phyloP scores from a whole-genome alignment of 2,329 filamentous ascomycete species.

The Sarocladium kiliense region DNA sequence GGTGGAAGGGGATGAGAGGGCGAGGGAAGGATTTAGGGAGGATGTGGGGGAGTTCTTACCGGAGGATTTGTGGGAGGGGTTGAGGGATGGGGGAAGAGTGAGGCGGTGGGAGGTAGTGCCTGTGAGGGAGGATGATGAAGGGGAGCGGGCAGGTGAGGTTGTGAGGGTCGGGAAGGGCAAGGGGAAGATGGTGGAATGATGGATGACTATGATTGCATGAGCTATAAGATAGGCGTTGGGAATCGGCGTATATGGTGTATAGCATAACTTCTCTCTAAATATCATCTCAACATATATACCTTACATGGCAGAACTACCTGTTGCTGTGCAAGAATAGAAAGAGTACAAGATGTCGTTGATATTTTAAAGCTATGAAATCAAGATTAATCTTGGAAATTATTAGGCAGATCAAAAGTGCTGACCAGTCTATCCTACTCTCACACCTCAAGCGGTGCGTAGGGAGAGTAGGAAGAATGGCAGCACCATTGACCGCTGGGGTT shows the following conservation, averaged over 20 bases:
- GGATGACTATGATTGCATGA: background rate
- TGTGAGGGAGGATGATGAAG: constrained; percentile 21
- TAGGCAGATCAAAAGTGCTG: background rate
- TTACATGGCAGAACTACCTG: too few relatives aligned
- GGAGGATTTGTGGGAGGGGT: constrained; percentile 78
- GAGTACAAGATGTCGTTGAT: too few relatives aligned
- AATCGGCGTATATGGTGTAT: background rate
- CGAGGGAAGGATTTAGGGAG: constrained; percentile 72
- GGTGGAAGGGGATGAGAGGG: constrained; percentile 64
- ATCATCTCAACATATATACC: too few relatives aligned
- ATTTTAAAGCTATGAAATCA: background rate
- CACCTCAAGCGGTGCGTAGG: too few relatives aligned
- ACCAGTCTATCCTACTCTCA: too few relatives aligned
- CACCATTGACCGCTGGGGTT: background rate
- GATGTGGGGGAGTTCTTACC: constrained; percentile 85
- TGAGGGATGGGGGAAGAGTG: constrained; percentile 49
- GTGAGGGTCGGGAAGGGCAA: background rate
- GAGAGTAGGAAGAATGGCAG: background rate
- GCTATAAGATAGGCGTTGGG: background rate
- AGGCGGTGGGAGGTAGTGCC: constrained; percentile 45
- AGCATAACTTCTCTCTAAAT: too few relatives aligned
- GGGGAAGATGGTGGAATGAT: background rate
- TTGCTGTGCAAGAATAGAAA: too few relatives aligned
- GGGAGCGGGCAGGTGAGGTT: background rate
- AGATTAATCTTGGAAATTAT: background rate